These are phyloP conservation scores for Candida mesenterica DNA, from an alignment of 1,139 yeast genomes.

Conservation along the genomic window DNA sequence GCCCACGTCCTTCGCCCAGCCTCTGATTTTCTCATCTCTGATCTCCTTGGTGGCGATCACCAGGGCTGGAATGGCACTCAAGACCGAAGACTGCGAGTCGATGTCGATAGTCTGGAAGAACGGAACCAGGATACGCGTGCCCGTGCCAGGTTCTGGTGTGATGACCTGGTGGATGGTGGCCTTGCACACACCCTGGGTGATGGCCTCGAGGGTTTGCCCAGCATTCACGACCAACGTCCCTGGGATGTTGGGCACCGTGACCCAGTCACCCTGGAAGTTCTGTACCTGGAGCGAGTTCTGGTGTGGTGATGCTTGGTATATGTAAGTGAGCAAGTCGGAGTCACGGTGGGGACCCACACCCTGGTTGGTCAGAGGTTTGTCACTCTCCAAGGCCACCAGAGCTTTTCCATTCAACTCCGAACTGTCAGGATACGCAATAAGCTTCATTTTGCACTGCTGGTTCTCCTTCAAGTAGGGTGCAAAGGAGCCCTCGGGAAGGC, in stretches of 20 bases:
- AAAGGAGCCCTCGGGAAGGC: constrained; percentile 43
- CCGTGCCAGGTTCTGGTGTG: constrained; percentile 52
- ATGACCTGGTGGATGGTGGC: constrained; percentile 70
- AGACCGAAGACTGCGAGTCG: constrained; percentile 37
- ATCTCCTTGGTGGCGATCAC: constrained; percentile 30
- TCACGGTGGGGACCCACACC: constrained; percentile 76
- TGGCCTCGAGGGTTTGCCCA: constrained; percentile 55
- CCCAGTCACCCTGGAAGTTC: constrained; percentile 63
- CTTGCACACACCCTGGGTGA: constrained; percentile 52
- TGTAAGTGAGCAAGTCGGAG: constrained; percentile 61
- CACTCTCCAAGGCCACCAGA: constrained; percentile 31
- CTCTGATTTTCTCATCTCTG: constrained; percentile 38
- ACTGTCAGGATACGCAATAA: constrained; percentile 51
- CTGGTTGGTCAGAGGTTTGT: constrained; percentile 48
- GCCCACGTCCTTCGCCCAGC: constrained; percentile 47
- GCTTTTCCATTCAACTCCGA: constrained; percentile 26
- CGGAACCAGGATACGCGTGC: constrained; percentile 53
- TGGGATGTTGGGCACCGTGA: constrained; percentile 46
- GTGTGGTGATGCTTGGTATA: constrained; percentile 55
- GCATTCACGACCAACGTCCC: constrained; percentile 51
- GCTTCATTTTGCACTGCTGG: constrained; percentile 55
- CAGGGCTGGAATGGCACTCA: constrained; percentile 31
- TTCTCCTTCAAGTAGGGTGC: constrained; percentile 49
- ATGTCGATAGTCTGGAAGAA: constrained; percentile 55
- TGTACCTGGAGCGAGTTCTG: constrained; percentile 57